Percentiles rank a stretch among this genome's conserved stretches.
Conservation (phyloP, 139 green algal genomes). For the Volvox africanus region DNA sequence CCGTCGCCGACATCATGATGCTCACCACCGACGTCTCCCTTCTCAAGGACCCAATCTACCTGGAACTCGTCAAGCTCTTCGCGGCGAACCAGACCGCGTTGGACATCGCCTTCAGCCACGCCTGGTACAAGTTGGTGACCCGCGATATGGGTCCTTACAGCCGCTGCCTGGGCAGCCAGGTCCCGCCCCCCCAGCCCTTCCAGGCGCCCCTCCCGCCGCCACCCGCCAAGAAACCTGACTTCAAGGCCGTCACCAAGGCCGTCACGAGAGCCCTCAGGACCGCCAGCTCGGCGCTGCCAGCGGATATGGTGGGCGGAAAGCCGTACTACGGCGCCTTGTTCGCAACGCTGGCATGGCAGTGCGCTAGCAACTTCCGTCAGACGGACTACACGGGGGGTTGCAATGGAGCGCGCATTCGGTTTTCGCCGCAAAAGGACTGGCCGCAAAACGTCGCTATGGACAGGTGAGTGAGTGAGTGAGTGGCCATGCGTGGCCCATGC, state of each 20-base stretch:
- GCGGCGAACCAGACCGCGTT: slow-evolving; percentile 30
- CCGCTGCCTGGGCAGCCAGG: slow-evolving; percentile 24
- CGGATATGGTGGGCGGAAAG: slow-evolving; percentile 25
- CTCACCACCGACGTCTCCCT: slow-evolving; percentile 62
- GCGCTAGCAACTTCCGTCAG: slow-evolving; percentile 55
- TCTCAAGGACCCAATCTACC: slow-evolving; percentile 50
- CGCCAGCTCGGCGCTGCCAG: neutral
- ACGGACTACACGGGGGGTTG: slow-evolving; percentile 64
- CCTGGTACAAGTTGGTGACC: slow-evolving; percentile 58
- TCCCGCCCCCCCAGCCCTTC: slow-evolving; percentile 56
- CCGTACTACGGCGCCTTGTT: slow-evolving; percentile 53
- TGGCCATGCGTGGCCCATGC: no score
- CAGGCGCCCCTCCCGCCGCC: slow-evolving; percentile 54
- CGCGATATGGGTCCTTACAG: slow-evolving; percentile 47
- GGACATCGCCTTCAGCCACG: slow-evolving; percentile 46
- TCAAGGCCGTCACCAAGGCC: neutral
- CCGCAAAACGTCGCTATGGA: slow-evolving; percentile 45
- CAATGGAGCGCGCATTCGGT: slow-evolving; percentile 63
- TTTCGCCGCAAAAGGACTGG: slow-evolving; percentile 61
- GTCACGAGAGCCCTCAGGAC: neutral
- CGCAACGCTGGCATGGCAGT: slow-evolving; percentile 56
- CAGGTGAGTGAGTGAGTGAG: slow-evolving; percentile 5
- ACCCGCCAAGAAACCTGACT: slow-evolving; percentile 25
- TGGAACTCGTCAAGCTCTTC: slow-evolving; percentile 46
- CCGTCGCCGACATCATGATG: slow-evolving; percentile 59